phyloP scores from a whole-genome alignment of 2,329 filamentous ascomycete genomes.

The Aspergillus fumigatiaffinis region DNA sequence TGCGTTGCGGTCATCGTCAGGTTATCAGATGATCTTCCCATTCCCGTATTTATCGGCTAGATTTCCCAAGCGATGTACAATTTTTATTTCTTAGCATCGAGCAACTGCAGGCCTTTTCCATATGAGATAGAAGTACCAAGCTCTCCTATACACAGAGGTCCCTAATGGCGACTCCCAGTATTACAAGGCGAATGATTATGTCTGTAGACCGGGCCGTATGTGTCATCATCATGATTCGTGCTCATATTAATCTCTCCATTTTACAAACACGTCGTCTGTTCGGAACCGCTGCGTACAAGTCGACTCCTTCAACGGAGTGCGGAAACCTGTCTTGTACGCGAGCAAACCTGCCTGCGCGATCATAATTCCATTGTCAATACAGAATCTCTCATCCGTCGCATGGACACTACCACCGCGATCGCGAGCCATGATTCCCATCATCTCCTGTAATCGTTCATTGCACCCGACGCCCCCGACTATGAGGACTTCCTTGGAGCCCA shows the following conservation, averaged over 20 bases:
- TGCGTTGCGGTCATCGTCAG: not conserved
- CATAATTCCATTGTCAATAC: constrained; percentile 99
- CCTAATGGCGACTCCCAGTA: not conserved
- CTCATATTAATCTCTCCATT: constrained; percentile 62
- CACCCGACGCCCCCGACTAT: constrained; percentile 95
- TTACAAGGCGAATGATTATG: not conserved
- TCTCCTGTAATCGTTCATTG: constrained; percentile 90
- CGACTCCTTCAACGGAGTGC: constrained; percentile 72
- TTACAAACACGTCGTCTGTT: constrained; percentile 75
- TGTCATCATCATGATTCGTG: constrained; percentile 2
- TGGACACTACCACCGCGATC: constrained; percentile 87
- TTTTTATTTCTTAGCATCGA: not conserved
- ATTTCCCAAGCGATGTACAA: not conserved
- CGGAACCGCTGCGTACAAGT: constrained; percentile 81
- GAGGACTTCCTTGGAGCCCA: constrained; percentile 82
- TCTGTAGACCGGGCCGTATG: constrained; percentile 1
- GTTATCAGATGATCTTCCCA: not conserved
- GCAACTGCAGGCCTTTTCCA: not conserved
- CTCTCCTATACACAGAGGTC: not conserved
- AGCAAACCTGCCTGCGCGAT: constrained; percentile 93
- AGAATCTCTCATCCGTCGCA: constrained; percentile 94
- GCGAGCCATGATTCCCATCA: constrained; percentile 95
- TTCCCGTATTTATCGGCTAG: not conserved
- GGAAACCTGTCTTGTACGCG: constrained; percentile 76
- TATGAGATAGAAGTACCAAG: not conserved